Conservation (phyloP, 148 eudicot species). For the Cornus florida region DNA sequence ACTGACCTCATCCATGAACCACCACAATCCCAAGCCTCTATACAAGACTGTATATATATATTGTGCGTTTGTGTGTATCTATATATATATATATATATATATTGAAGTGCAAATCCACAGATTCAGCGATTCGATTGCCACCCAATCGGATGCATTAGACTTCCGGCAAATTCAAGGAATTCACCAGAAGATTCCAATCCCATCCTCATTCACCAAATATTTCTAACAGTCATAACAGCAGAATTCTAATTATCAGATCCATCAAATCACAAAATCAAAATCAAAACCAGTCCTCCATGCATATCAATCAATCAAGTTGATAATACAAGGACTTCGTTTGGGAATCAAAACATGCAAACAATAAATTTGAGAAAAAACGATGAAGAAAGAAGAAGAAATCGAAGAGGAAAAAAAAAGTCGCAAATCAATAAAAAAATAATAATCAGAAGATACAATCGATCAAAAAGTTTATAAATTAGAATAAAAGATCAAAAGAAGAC, state of each 20-base stretch:
- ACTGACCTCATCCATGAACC: constrained; percentile 40
- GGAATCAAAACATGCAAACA: neutral
- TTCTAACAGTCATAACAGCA: constrained; percentile 17
- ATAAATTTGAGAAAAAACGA: too few relatives aligned
- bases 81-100: neutral
- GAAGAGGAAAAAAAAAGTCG: neutral
- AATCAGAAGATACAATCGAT: neutral
- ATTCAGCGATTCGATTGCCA: constrained; percentile 9
- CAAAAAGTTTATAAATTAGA: neutral
- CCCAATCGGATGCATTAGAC: constrained; percentile 13
- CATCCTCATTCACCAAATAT: constrained; percentile 46
- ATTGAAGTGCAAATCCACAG: neutral
- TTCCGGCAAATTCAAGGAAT: constrained; percentile 28
- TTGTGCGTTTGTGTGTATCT: neutral
- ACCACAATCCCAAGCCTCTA: neutral
- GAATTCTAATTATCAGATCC: neutral
- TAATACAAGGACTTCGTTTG: neutral
- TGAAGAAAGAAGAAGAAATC: too few relatives aligned
- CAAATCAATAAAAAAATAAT: neutral
- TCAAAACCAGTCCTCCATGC: neutral
- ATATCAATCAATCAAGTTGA: neutral
- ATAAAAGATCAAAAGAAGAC: too few relatives aligned
- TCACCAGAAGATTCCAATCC: constrained; percentile 68
- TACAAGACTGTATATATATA: too few relatives aligned
- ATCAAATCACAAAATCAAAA: constrained; percentile 4